A percentile compares a stretch with the other conserved stretches of the same genome.
Conservation (phyloP, 2,329 filamentous ascomycete species). For the Aspergillus fumigatus region DNA sequence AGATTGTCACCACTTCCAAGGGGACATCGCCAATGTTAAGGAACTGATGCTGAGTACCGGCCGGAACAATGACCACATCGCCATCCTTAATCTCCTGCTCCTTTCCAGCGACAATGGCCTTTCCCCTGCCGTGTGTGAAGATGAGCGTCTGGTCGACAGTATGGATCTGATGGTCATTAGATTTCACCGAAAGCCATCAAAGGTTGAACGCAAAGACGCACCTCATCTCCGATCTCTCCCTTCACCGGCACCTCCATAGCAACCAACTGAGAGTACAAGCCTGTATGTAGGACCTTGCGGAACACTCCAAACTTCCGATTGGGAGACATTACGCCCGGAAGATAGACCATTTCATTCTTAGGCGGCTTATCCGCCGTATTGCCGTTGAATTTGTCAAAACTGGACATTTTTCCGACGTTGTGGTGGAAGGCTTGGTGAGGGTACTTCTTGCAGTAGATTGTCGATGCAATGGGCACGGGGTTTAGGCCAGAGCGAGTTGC, state of each 20-base stretch:
- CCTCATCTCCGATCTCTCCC: conserved; percentile 64
- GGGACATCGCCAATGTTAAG: conserved; percentile 57
- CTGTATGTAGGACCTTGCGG: conserved; percentile 59
- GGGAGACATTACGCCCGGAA: conserved; percentile 50
- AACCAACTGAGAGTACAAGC: conserved; percentile 59
- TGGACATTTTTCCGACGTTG: neutral
- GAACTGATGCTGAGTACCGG: conserved; percentile 63
- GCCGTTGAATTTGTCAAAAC: neutral
- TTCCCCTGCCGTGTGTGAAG: conserved; percentile 57
- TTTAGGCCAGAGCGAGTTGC: neutral
- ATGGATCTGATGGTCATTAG: conserved; percentile 37
- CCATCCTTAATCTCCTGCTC: conserved; percentile 54
- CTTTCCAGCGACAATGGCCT: conserved; percentile 56
- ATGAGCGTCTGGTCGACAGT: conserved; percentile 62
- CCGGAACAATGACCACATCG: conserved; percentile 59
- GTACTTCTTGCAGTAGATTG: neutral
- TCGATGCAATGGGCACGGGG: neutral
- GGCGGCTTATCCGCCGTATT: conserved; percentile 34
- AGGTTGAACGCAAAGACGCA: conserved; percentile 21
- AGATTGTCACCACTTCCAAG: conserved; percentile 59
- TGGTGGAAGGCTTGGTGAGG: neutral
- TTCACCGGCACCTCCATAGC: conserved; percentile 61
- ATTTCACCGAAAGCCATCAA: too few relatives aligned
- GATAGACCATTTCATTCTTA: conserved; percentile 57
- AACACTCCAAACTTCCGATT: conserved; percentile 60